Percentiles rank a stretch among this genome's conserved stretches.
Evolutionary conservation across 75 land plant species (phyloP).

Genomic region (Sequoia sempervirens): DNA sequence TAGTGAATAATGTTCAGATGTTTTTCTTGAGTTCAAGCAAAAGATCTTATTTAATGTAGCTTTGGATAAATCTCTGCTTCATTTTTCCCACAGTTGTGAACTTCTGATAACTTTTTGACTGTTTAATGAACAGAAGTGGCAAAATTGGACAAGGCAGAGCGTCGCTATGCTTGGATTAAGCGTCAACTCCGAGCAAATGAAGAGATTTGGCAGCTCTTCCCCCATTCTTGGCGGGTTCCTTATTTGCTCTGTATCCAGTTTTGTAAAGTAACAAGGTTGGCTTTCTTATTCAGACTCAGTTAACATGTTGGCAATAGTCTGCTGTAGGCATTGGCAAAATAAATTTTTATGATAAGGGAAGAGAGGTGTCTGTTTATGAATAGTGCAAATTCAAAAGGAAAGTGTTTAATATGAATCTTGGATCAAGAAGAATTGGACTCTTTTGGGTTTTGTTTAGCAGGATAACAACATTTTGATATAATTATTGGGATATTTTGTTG

Average conservation of each 20-base stretch:
- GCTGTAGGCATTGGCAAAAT: not conserved
- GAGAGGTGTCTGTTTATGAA: slow-evolving; percentile 2
- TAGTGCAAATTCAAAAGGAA: not conserved
- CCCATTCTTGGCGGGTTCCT: slow-evolving; percentile 81
- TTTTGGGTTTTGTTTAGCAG: not conserved
- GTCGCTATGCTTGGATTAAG: slow-evolving; percentile 99
- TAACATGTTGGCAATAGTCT: not conserved
- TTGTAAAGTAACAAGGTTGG: slow-evolving; percentile 95
- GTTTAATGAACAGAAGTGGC: slow-evolving; percentile 59
- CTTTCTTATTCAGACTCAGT: slow-evolving; percentile 4
- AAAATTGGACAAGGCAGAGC: slow-evolving; percentile 88
- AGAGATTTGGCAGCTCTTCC: slow-evolving; percentile 97
- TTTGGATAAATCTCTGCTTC: not conserved
- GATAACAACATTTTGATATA: not conserved
- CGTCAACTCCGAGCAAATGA: slow-evolving; percentile 92
- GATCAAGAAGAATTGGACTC: not conserved
- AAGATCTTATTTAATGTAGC: not conserved
- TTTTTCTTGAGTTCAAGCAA: not conserved
- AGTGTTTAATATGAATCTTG: not conserved
- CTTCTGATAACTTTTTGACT: not conserved
- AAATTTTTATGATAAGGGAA: not conserved
- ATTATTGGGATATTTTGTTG: not conserved
- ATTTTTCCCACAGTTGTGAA: not conserved
- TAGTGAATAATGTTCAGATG: not conserved
- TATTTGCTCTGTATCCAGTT: slow-evolving; percentile 92